Evolutionary conservation across 169 alveolate species (phyloP), one percentile per base, ranked within the genome.

Genomic region (Toxoplasma gondii): DNA sequence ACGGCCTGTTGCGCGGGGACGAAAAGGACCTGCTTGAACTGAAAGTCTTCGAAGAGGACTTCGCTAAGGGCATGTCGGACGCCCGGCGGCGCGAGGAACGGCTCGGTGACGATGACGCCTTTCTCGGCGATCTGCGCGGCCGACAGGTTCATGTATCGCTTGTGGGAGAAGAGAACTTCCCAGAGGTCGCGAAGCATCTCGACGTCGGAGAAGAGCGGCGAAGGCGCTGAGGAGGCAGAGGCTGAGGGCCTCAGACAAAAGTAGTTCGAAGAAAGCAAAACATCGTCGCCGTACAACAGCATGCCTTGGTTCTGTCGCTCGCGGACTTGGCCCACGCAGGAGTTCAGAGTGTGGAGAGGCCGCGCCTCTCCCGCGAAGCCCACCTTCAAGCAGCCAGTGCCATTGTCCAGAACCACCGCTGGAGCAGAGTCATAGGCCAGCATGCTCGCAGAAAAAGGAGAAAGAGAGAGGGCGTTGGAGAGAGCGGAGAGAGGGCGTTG

Each of bases 301-400:
- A 94, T 95, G 43, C 92, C 93, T 91, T 84, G 97, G 64, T 41
- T 88, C 74, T 95, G 96, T 80, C 97, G 97, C 88, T 96, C 95
- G 84, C 98, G 95, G 49, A 95, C 97, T 53, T 97, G 98, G 2
- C 98, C 98, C 17, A 97, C 95, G 91, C 98, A 97, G 93, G 97
- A 97, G 43, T 98, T 98, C 39, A 97, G 86, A 44, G 96, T 96
- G 43, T 94, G 94, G 74, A 96, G 97, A 36, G 98, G 98, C 94
- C 86, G 95, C 53, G 95, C 93, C 83, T 94, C 96, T n/a, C 97
- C 96, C 31, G 97, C 97, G 88, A 96, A 94, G 36, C 98, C 98
- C 38, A 97, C 96, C 95, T 97, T 97, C 70, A 97, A 91, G 80
- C 88, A 92, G 64, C 98, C 98, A n/a, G 97, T 96, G 53, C 98